Evolutionary conservation across 257 asterid species (phyloP).

Genomic region (Nemophila menziesii): DNA sequence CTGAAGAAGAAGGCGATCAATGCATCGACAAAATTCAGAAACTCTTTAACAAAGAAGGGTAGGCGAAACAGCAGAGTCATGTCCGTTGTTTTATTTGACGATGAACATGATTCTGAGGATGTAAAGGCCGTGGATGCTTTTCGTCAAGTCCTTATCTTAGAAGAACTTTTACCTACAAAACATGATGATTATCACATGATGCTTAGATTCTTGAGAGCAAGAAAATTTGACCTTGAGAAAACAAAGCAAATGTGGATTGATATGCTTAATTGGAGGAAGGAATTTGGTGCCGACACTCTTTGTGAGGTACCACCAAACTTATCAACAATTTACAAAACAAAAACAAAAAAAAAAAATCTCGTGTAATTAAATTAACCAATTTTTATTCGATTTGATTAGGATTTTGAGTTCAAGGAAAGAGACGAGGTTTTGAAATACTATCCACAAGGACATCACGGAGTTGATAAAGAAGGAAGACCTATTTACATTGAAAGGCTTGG

Average conservation of each 20-base stretch:
- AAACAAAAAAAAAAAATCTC: no score
- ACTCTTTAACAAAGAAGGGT: conserved; percentile 24
- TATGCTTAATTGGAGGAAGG: conserved; percentile 84
- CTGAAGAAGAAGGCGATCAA: conserved; percentile 28
- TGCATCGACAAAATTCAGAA: conserved; percentile 31
- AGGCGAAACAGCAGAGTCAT: conserved; percentile 50
- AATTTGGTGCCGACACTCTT: conserved; percentile 54
- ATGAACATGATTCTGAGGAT: conserved; percentile 72
- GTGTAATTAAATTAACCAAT: no score
- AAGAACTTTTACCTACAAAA: conserved; percentile 60
- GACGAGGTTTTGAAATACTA: conserved; percentile 64
- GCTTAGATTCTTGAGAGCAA: conserved; percentile 68
- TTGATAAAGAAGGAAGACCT: conserved; percentile 68
- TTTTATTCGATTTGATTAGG: conserved; percentile 17
- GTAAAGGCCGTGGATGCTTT: conserved; percentile 57
- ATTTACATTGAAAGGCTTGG: conserved; percentile 65
- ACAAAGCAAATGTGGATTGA: conserved; percentile 82
- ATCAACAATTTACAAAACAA: no score
- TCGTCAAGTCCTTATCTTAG: conserved; percentile 69
- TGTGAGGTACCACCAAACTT: conserved; percentile 34
- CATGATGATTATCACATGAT: conserved; percentile 71
- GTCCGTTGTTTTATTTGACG: conserved; percentile 50
- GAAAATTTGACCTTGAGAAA: conserved; percentile 65
- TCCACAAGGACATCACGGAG: conserved; percentile 82
- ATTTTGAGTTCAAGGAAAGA: conserved; percentile 56